These are phyloP conservation scores for Juncus inflexus DNA, from an alignment of 176 grass and related monocot genomes.

Conservation along the genomic window DNA sequence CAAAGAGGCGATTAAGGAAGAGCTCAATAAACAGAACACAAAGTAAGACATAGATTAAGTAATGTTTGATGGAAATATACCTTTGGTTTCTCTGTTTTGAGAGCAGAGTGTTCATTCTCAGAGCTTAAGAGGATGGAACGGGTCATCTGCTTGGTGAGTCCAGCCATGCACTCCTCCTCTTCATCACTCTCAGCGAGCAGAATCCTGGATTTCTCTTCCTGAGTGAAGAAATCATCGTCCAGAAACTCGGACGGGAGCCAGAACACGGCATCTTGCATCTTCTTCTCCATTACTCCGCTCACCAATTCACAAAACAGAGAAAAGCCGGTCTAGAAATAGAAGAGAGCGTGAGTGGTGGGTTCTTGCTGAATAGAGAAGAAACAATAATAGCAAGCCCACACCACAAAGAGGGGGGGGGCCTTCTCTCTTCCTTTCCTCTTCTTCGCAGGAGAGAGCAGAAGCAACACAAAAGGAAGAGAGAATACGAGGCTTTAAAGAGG, in stretches of 20 bases:
- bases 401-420: conserved; percentile 3
- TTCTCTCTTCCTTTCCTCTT: conserved; percentile 17
- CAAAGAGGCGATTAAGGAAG: neutral
- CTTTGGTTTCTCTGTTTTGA: conserved; percentile 6
- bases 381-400: conserved; percentile 49
- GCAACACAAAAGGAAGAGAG: neutral
- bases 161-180: conserved; percentile 22
- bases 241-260: conserved; percentile 75
- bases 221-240: conserved; percentile 58
- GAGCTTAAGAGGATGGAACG: conserved; percentile 30
- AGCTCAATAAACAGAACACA: neutral
- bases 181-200: conserved; percentile 9
- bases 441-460: too few relatives aligned
- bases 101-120: conserved; percentile 7
- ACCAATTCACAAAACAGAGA: conserved; percentile 7
- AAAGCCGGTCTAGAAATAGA: conserved; percentile 21
- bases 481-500: conserved; percentile 13
- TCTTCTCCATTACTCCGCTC: conserved; percentile 40
- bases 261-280: conserved; percentile 29
- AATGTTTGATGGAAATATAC: neutral
- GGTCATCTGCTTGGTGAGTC: conserved; percentile 32
- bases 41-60: neutral
- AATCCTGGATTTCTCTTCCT: conserved; percentile 44
- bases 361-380: conserved; percentile 50
- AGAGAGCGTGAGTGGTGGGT: conserved; percentile 28